Base-by-base conservation (phyloP, 306 rosid genomes). In the Sophora flavescens region DNA sequence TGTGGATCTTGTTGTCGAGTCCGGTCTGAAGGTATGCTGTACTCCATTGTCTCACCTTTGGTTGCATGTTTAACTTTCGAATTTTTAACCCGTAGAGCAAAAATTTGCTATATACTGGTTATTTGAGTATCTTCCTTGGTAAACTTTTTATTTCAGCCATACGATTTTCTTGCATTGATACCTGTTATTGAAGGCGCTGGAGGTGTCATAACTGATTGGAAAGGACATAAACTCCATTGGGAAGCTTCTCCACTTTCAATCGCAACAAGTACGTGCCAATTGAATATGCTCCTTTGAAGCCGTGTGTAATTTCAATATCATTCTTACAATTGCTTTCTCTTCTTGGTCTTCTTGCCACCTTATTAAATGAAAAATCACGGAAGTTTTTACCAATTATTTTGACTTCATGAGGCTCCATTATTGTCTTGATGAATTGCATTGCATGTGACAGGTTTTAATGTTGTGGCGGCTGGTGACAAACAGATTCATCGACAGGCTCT, bases 161-260 rank as follows among this genome's bases (percentile, higher is more conserved):
- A 95, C 63, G 99, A 95, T 81, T 85, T 95, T 65, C 97, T 95
- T 57, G 88, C 97, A 48, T 83, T 95, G 74, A 80, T 95, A 80
- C 97, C 97, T 5, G 92, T 95, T 63, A 92, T 95, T 76, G 91
- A 95, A 85, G 99, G 99, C 52, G 88, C 97, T 44, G 99, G 97
- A 48, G 98, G 99, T 61, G 86, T 86, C 78, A 86, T 95, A 70
- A 95, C 99, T 67, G 97, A 92, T 83, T 95, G 99, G 99, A 89
- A 88, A 82, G 99, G 99, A 53, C 78, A 88, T 48, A 70, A 85
- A 63, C 95, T 95, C 36, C 38, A 9, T 45, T 95, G 99, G 99
- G 97, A 90, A 68, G 97, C 99, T 81, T 88, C 92, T 38, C 89
- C 97, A 16, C 62, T 67, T 76, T 90, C 97, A 68, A 67, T 14